phyloP scores from a whole-genome alignment of 257 asterid genomes.

The Scutellaria barbata region DNA sequence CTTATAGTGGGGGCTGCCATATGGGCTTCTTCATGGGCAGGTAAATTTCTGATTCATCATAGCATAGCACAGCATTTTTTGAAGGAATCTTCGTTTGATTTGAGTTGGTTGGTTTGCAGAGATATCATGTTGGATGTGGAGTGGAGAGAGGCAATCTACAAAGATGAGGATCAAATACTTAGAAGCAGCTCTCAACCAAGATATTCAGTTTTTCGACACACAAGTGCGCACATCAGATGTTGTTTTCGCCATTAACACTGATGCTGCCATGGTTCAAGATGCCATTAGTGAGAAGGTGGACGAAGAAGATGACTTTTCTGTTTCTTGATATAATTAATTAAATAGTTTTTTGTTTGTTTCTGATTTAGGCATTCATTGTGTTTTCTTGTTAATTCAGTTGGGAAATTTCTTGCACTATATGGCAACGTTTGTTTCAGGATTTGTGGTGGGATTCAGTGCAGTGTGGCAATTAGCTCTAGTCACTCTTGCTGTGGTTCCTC shows the following conservation, averaged over 20 bases:
- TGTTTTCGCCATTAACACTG: slow-evolving; percentile 86
- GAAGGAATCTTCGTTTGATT: not conserved
- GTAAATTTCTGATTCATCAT: slow-evolving; percentile 33
- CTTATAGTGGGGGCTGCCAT: slow-evolving; percentile 97
- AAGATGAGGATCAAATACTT: slow-evolving; percentile 85
- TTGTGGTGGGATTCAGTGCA: slow-evolving; percentile 90
- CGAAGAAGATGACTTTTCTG: too few relatives aligned
- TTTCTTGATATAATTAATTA: not conserved
- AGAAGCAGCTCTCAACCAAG: slow-evolving; percentile 87
- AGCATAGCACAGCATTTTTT: too few relatives aligned
- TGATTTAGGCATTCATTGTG: slow-evolving; percentile 4
- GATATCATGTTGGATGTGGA: slow-evolving; percentile 99
- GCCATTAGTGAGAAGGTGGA: slow-evolving; percentile 95
- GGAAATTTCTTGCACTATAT: slow-evolving; percentile 95
- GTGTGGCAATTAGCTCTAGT: slow-evolving; percentile 90
- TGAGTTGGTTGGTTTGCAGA: slow-evolving; percentile 52
- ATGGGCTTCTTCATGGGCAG: slow-evolving; percentile 99
- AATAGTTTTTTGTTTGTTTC: not conserved
- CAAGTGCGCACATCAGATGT: slow-evolving; percentile 91
- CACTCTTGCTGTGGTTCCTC: slow-evolving; percentile 90
- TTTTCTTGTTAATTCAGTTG: slow-evolving; percentile 48
- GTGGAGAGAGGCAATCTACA: slow-evolving; percentile 88
- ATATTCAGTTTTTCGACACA: slow-evolving; percentile 81
- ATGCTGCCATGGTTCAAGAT: slow-evolving; percentile 89
- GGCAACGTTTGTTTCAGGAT: slow-evolving; percentile 93